Evolutionary conservation across 192 early-diverging fungal genomes (phyloP), one percentile per base, ranked within the genome.

Genomic region (Backusella tuberculispora): DNA sequence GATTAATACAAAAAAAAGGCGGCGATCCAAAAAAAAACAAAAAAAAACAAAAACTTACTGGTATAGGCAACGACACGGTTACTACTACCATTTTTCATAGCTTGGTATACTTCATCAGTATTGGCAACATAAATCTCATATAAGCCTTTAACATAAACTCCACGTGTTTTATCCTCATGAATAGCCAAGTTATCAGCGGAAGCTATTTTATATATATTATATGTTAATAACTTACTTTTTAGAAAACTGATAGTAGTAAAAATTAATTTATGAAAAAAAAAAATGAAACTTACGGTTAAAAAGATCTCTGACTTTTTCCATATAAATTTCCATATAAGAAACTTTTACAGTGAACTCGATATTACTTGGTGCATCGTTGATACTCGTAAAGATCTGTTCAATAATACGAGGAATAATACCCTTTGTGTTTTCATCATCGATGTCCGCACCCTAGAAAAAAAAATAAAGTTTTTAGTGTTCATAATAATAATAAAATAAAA

Each of bases 291-390:
- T 82, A 94, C 89, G 93, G 81, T 96, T 94, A 45, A 99, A 86
- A 78, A 99, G 81, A 89, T 99, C 98, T 72, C 97, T 89, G 73
- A 99, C 95, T 80, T 93, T 95, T 77, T 99, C 98, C 97, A 99
- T 99, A 86, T 99, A 99, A 76, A 99, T 98, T 90, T 99, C 98
- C 97, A 99, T 98, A 85, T 93, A 99, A n/a, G 96, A 98, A 4
- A 96, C 94, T 77, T 97, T 95, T 75, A 99, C 97, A 19, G 97
- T 98, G 84, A 98, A 99, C 84, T 99, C 97, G 76, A 98, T 87
- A 46, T 93, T 96, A 6, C 92, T 85, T 63, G 98, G 97, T 12
- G 97, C 93, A 21, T 89, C 92, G 84, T 93, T 84, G 78, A 99
- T 99, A 64, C 92, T 93, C 19, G 86, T 87, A 76, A 99, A 99